These are phyloP conservation scores for Cornus kousa DNA, from an alignment of 148 eudicot genomes.

Conservation along the genomic window DNA sequence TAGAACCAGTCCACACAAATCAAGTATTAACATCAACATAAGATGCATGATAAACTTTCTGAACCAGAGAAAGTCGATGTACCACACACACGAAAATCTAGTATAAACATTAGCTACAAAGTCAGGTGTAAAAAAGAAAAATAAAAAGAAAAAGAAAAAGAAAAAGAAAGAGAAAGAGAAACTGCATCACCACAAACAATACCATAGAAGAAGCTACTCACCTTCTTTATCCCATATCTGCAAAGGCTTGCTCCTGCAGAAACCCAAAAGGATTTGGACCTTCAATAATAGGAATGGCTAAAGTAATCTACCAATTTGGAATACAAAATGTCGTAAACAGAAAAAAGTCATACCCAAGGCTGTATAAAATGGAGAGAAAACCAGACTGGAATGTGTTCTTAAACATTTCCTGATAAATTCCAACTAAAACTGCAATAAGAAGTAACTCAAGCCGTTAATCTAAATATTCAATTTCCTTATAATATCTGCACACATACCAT, in stretches of 20 bases:
- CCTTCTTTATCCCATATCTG: constrained; percentile 99
- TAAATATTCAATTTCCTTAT: neutral
- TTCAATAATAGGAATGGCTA: neutral
- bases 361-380: constrained; percentile 81
- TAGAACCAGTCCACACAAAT: neutral
- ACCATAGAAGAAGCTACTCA: constrained; percentile 15
- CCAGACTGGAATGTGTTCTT: constrained; percentile 98
- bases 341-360: constrained; percentile 67
- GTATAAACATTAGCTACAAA: no score
- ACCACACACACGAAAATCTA: neutral
- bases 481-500: neutral
- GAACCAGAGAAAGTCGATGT: neutral
- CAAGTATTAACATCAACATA: neutral
- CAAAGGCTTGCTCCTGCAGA: constrained; percentile 87
- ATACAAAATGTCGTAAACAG: neutral
- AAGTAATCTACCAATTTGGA: neutral
- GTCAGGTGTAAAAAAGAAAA: no score
- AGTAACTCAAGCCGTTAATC: neutral
- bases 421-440: neutral
- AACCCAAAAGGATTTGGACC: constrained; percentile 4
- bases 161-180: no score
- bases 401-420: constrained; percentile 43
- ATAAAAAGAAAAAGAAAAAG: no score
- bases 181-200: neutral
- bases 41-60: neutral